These are phyloP conservation scores for Claviceps cyperi DNA, from an alignment of 2,329 filamentous ascomycete species.

Conservation along the genomic window DNA sequence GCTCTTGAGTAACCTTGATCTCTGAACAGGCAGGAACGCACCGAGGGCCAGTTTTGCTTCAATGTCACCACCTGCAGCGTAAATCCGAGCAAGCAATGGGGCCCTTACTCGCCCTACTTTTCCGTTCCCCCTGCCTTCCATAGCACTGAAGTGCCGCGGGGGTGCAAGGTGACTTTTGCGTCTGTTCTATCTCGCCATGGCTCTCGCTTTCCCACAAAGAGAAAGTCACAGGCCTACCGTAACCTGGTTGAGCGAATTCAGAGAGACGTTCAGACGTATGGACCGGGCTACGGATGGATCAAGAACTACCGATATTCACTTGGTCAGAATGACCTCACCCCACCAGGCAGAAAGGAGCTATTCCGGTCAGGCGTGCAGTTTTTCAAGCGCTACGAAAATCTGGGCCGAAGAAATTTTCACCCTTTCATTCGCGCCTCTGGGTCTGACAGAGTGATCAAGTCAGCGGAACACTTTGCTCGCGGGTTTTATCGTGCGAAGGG, in stretches of 20 bases:
- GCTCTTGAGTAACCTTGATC: background rate
- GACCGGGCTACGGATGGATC: constrained; percentile 53
- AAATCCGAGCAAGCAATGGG: constrained; percentile 56
- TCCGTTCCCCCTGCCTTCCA: constrained; percentile 51
- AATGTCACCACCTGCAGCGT: constrained; percentile 33
- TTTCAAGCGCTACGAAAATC: constrained; percentile 53
- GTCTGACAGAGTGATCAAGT: constrained; percentile 57
- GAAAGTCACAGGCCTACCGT: constrained; percentile 51
- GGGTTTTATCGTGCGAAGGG: constrained; percentile 47
- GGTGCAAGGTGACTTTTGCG: constrained; percentile 66
- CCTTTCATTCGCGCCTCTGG: constrained; percentile 63
- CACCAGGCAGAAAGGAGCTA: constrained; percentile 53
- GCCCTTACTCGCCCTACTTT: constrained; percentile 67
- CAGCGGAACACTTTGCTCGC: constrained; percentile 59
- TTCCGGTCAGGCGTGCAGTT: constrained; percentile 63
- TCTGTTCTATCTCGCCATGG: constrained; percentile 76
- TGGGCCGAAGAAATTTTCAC: constrained; percentile 34
- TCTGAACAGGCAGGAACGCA: constrained; percentile 4
- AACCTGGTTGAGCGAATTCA: constrained; percentile 53
- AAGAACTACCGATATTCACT: constrained; percentile 56
- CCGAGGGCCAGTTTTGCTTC: background rate
- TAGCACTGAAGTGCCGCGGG: constrained; percentile 41
- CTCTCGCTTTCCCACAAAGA: constrained; percentile 61
- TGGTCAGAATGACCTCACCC: constrained; percentile 53
- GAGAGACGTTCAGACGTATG: constrained; percentile 37